Evolutionary conservation across 306 rosid genomes (phyloP), one percentile per base, ranked within the genome.

Genomic region (Cicer pinnatifidum): DNA sequence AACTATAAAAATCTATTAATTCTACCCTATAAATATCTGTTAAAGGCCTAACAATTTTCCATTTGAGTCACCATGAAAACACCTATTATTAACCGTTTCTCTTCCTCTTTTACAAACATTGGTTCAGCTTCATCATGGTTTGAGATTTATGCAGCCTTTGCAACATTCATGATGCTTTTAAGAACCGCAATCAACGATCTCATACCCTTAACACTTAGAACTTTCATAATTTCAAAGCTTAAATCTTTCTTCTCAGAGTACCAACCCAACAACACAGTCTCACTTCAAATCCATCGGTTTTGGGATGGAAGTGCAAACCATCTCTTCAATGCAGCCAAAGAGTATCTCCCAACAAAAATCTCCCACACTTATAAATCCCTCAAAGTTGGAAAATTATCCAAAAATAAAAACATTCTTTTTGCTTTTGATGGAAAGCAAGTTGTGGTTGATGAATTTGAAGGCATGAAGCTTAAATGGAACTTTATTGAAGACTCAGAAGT

Each of bases 51-150:
- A 3, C 0, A 28, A 28, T 28, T 23, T 4, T 2, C 4, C 33
- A 23, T 23, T 0, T 23, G 33, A 23, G 33, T 23, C 3, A 28
- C 5, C 35, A 28, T 28, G 35, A 28, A 3, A 28, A 3, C 35
- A 3, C 5, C 35, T 0, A 28, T 3, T 28, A 0, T 28, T 28
- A 28, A 28, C 35, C 10, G 2, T 15, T 4, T 79, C 12, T 16
- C 62, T 33, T 65, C 81, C 2, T 60, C 84, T 0, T 72, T 76
- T 4, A 19, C 68, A 8, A 5, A 10, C 50, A 1, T 77, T 44
- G 56, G 75, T 6, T 80, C 83, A 0, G 70, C 81, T 60, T 73
- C 85, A 1, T 84, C 87, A 41, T 84, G 85, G 87, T 84, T 84
- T 40, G 85, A 84, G 46, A 5, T 74, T 5, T 84, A 77, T 2